Evolutionary conservation across 257 asterid genomes (phyloP), one percentile per base, ranked within the genome.

Genomic region (Nicotiana tabacum): DNA sequence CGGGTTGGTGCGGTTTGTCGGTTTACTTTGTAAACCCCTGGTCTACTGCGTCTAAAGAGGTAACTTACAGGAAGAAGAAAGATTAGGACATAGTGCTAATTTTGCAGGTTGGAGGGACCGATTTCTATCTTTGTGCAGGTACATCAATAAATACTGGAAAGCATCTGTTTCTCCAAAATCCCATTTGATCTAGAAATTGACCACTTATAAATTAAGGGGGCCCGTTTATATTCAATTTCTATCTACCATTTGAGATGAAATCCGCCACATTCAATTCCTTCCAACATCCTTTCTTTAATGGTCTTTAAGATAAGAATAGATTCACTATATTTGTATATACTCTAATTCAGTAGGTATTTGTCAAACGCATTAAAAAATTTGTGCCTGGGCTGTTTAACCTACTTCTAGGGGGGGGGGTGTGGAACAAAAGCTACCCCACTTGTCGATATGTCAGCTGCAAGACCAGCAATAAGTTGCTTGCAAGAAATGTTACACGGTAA

Each of bases 201-300:
- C 80, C 80, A 51, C 27, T 51, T 43, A 76, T 76, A 76, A 76
- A 76, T 76, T 3, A 76, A 27, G 18, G 64, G 80, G 64, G 2
- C 80, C 80, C 80, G 27, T 15, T 76, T 51, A 8, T 48, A 74
- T 48, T 74, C 43, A 74, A 74, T 74, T 74, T 74, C 62, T 76
- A 76, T 51, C 80, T 51, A 76, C 80, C 80, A 76, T 76, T 51
- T 51, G 46, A 76, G 80, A 76, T 27, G 39, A 76, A 51, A 15
- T 51, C 43, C 46, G 8, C 7, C 15, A 7, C 64, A 51, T 51
- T 76, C 18, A 76, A 76, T 27, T 76, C 27, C 80, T 51, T 27
- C 80, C 80, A 51, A 51, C 80, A 51, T 76, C 80, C 80, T 27
- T 27, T 74, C 16, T 76, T 51, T 51, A 76, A 4, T 51, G 33